Base-by-base conservation (phyloP, 1,284 basidiomycete species). In the Cryptococcus sp. region DNA sequence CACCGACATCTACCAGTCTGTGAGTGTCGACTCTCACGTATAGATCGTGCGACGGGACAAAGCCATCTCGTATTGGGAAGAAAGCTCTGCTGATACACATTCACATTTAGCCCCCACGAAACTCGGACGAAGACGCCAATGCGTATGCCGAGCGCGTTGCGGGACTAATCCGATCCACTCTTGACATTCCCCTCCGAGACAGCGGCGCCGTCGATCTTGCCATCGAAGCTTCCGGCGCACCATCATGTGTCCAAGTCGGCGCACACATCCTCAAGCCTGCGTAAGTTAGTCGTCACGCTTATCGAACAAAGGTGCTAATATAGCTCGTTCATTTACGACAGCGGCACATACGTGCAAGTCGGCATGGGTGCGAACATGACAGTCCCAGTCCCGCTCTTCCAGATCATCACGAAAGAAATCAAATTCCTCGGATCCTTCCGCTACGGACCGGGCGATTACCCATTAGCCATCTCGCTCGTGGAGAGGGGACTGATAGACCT, bases 1-100 rank as follows among this genome's bases (percentile, higher is more conserved):
- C 10, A 90, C 91, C 2, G 89, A 93, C 61, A 81, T 83, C 19
- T 94, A 86, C 79, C 78, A 85, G 47, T 91, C 93, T 41, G 71
- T 75, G 55, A 67, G 74, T 65, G 15, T 52, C 16, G 27, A 2
- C 48, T 23, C 20, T 13, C 17, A 2, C 10, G 19, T 46, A 47
- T 47, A 47, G 25, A 20, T 25, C 48, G 46, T 1, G 7, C 20
- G n/a, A 15, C 10, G 13, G 20, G 17, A 40, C 39, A 16, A n/a
- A 5, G 22, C 22, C 19, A 23, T 43, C 20, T 38, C 11, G 4
- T 3, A 19, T 27, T 27, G 13, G 8, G 16, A 7, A 16, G 15
- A 50, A 27, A 19, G 46, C 30, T n/a, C 41, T 23, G 40, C 50
- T 42, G n/a, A 35, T n/a, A 22, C 3, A 38, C 41, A 1, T 27